Conservation (phyloP, 352 stramenopile species). For the Thraustochytrium sp. region DNA sequence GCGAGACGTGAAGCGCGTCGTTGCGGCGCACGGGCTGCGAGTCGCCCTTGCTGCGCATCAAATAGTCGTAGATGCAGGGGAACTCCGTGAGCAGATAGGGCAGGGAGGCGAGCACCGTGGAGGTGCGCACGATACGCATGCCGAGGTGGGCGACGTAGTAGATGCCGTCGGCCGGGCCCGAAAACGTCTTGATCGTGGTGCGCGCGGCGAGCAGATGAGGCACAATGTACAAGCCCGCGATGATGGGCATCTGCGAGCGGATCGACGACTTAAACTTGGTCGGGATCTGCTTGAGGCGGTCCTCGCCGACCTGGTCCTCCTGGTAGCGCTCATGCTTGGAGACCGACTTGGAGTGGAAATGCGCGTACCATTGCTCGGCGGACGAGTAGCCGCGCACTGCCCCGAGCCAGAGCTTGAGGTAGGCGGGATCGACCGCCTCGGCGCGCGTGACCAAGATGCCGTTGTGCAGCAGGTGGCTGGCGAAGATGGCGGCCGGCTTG, state of each 20-base stretch:
- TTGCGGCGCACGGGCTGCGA: neutral
- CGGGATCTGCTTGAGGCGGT: neutral
- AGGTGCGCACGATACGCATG: conserved; percentile 1
- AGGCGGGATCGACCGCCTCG: neutral
- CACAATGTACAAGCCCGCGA: conserved; percentile 5
- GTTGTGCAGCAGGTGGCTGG: conserved; percentile 28
- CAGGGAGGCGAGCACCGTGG: neutral
- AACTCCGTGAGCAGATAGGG: conserved; percentile 6
- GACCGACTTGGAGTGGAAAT: neutral
- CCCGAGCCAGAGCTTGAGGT: conserved; percentile 15
- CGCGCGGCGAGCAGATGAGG: neutral
- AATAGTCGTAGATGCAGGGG: conserved; percentile 22
- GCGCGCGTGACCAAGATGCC: neutral
- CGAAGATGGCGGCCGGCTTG: conserved; percentile 1
- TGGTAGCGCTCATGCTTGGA: conserved; percentile 6
- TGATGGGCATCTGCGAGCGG: neutral
- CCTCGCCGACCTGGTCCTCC: neutral
- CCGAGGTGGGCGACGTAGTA: neutral
- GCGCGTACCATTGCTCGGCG: neutral
- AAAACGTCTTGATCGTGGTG: neutral
- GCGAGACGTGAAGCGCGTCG: neutral
- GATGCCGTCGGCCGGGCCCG: neutral
- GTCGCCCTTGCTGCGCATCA: conserved; percentile 7
- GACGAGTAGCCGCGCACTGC: neutral
- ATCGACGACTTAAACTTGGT: neutral